phyloP scores from a whole-genome alignment of 2,329 filamentous ascomycete genomes.

The Chaetomiaceae sp. region DNA sequence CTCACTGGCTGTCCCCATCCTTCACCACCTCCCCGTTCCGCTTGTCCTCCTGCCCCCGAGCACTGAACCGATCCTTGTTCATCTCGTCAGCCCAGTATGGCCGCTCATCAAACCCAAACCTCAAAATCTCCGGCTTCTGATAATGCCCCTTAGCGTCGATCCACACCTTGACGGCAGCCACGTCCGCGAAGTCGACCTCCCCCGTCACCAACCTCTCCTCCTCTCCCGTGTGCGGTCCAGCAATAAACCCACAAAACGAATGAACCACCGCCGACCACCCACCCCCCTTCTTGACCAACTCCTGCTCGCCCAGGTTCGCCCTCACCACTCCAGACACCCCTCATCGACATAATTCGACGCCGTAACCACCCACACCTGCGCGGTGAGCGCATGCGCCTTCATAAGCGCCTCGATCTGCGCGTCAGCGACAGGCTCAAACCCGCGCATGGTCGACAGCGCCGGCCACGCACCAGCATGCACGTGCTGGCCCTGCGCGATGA shows the following conservation, averaged over 20 bases:
- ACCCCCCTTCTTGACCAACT: constrained; percentile 27
- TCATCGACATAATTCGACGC: constrained; percentile 40
- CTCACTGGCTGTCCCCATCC: too few relatives aligned
- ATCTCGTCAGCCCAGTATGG: constrained; percentile 19
- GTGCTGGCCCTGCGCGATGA: constrained; percentile 29
- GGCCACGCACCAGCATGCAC: constrained; percentile 31
- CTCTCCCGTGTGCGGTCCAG: constrained; percentile 26
- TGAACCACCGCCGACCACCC: constrained; percentile 31
- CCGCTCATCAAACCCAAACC: constrained; percentile 12
- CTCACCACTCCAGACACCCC: constrained; percentile 36
- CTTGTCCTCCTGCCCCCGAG: not conserved
- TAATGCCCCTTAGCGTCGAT: constrained; percentile 30
- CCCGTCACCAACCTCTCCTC: constrained; percentile 26
- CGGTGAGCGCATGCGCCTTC: constrained; percentile 42
- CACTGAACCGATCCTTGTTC: constrained; percentile 1
- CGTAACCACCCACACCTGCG: constrained; percentile 40
- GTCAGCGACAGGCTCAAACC: constrained; percentile 38
- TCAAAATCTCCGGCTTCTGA: constrained; percentile 29
- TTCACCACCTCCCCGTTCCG: not conserved
- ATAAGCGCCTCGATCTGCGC: constrained; percentile 43
- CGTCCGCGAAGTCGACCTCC: constrained; percentile 28
- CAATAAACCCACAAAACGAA: constrained; percentile 29
- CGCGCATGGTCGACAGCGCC: constrained; percentile 29
- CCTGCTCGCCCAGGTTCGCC: constrained; percentile 28
- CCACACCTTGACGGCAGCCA: constrained; percentile 29